These are phyloP conservation scores for Didymella pomorum DNA, from an alignment of 2,329 filamentous ascomycete species.

Conservation along the genomic window DNA sequence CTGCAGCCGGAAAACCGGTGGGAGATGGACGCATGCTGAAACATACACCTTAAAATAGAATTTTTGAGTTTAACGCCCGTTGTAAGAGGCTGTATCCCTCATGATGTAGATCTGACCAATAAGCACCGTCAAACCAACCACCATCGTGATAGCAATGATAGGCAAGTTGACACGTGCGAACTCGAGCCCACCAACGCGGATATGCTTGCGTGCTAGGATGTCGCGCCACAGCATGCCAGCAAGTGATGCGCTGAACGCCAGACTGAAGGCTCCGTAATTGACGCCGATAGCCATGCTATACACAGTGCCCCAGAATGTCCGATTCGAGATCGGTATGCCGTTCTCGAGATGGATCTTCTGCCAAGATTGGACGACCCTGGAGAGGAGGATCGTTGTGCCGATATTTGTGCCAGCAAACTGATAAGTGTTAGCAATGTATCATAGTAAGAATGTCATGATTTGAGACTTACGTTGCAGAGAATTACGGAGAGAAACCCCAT, in stretches of 20 bases:
- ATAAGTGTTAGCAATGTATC: neutral
- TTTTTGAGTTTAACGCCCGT: neutral
- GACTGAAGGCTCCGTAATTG: constrained; percentile 78
- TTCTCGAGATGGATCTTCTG: constrained; percentile 63
- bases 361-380: constrained; percentile 75
- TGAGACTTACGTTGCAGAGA: constrained; percentile 71
- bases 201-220: constrained; percentile 73
- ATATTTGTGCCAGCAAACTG: constrained; percentile 82
- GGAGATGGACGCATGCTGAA: no score
- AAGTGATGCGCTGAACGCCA: constrained; percentile 74
- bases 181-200: constrained; percentile 68
- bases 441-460: neutral
- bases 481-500: constrained; percentile 78
- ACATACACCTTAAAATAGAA: no score
- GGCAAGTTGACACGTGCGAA: constrained; percentile 74
- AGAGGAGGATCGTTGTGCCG: constrained; percentile 76
- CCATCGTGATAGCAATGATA: constrained; percentile 74
- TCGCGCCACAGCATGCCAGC: constrained; percentile 77
- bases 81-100: constrained; percentile 53
- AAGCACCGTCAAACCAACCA: constrained; percentile 67
- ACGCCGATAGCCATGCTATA: constrained; percentile 79
- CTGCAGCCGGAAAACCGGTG: no score
- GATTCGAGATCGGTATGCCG: constrained; percentile 63
- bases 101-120: constrained; percentile 71
- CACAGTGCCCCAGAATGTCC: constrained; percentile 76